Conservation (phyloP, 306 rosid species). For the Corylus heterophylla region DNA sequence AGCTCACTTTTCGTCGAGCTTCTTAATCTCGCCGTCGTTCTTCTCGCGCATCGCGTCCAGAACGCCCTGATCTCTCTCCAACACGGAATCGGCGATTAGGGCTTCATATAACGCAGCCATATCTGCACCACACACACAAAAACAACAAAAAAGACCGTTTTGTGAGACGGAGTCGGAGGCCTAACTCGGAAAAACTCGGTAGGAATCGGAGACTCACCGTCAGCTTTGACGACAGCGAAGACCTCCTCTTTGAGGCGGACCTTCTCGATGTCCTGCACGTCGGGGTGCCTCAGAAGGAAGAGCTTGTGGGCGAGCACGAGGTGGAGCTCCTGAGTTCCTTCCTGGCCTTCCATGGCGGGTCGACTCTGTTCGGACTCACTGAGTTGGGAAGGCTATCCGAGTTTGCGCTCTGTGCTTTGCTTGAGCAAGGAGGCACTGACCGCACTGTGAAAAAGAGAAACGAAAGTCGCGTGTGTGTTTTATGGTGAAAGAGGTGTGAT, state of each 20-base stretch:
- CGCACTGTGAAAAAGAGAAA: too few species aligned
- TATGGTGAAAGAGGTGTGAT: too few species aligned
- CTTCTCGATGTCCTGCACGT: slow-evolving; percentile 90
- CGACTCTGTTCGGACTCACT: slow-evolving; percentile 6
- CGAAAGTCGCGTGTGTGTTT: too few species aligned
- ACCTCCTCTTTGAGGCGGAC: slow-evolving; percentile 81
- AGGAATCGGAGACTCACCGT: slow-evolving; percentile 45
- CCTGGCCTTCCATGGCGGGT: slow-evolving; percentile 71
- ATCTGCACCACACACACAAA: slow-evolving; percentile 39
- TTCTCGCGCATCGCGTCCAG: slow-evolving; percentile 76
- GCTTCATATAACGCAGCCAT: slow-evolving; percentile 85
- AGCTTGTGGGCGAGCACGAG: slow-evolving; percentile 84
- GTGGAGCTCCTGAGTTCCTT: slow-evolving; percentile 79
- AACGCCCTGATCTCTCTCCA: slow-evolving; percentile 64
- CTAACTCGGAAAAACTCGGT: not conserved
- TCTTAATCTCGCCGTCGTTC: slow-evolving; percentile 71
- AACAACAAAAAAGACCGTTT: not conserved
- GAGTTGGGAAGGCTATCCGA: slow-evolving; percentile 26
- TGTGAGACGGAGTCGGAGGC: not conserved
- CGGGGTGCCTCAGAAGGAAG: slow-evolving; percentile 71
- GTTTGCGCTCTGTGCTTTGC: slow-evolving; percentile 31
- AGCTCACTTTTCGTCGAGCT: slow-evolving; percentile 89
- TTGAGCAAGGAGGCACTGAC: slow-evolving; percentile 28
- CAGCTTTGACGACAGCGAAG: slow-evolving; percentile 61
- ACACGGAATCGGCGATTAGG: slow-evolving; percentile 66